Evolutionary conservation across 1,284 basidiomycete genomes (phyloP).

Genomic region (Boletus smithii): DNA sequence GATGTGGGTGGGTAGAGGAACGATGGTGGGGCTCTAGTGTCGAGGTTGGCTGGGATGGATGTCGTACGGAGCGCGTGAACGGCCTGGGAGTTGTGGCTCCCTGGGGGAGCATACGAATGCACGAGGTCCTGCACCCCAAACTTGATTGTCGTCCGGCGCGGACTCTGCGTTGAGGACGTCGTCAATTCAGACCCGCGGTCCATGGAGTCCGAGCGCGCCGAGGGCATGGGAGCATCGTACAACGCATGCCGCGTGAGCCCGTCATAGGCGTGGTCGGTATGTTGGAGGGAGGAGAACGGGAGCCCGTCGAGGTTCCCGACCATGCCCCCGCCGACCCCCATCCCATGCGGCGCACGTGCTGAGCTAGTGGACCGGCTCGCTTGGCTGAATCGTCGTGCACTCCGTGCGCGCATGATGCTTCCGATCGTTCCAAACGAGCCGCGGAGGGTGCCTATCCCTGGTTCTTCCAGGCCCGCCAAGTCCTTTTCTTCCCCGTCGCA

Average conservation of each 20-base stretch:
- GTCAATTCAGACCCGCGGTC: constrained; percentile 29
- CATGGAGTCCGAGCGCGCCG: constrained; percentile 27
- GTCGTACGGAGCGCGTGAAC: constrained; percentile 47
- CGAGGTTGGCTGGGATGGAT: constrained; percentile 26
- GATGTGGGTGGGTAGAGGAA: constrained; percentile 31
- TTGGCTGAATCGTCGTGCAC: constrained; percentile 60
- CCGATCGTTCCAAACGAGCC: constrained; percentile 89
- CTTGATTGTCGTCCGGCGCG: constrained; percentile 63
- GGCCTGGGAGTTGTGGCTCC: constrained; percentile 40
- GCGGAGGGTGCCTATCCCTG: constrained; percentile 85
- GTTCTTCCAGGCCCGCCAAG: constrained; percentile 57
- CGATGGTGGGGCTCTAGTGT: constrained; percentile 13
- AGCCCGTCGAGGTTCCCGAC: constrained; percentile 27
- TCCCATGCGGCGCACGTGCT: constrained; percentile 20
- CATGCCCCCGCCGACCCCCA: constrained; percentile 30
- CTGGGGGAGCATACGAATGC: constrained; percentile 62
- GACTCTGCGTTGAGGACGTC: constrained; percentile 35
- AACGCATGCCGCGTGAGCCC: constrained; percentile 73
- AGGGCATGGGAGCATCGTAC: constrained; percentile 70
- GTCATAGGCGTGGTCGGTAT: constrained; percentile 31
- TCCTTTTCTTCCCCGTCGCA: constrained; percentile 51
- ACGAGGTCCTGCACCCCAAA: constrained; percentile 70
- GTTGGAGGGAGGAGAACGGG: constrained; percentile 23
- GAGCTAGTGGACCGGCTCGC: constrained; percentile 41
- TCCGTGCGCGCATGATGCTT: constrained; percentile 84